Evolutionary conservation across 2,329 filamentous ascomycete genomes (phyloP), one percentile per base, ranked within the genome.

Genomic region (Microcyclosporella mali): DNA sequence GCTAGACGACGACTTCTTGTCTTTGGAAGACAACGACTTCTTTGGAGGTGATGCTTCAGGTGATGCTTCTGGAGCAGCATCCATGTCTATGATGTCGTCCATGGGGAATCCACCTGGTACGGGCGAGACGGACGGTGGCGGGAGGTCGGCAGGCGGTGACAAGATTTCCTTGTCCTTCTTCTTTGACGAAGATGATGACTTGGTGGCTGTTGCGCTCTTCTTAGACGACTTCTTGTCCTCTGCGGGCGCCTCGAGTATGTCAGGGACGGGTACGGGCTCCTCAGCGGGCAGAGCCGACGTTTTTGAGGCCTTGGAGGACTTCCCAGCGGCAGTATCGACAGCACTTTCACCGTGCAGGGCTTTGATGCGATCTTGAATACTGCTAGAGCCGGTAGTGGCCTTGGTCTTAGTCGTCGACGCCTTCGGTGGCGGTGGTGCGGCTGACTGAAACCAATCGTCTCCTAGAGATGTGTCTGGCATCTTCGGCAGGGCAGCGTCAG

Each of bases 331-430:
- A 41, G 46, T 44, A 41, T 65, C 60, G 33, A 66, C 61, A 16
- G 43, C 43, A 42, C 65, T 58, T 33, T 67, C 66, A 43, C 57
- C 63, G 50, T 66, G 60, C 40, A 66, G 52, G 12, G 69, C 59
- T 51, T 67, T 76, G 62, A 79, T 72, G 52, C 71, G 71, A 51
- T 79, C 76, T 12, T 72, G 69, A 32, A 79, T 56, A 29, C 66
- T 37, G 67, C 54, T 72, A 11, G 67, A 63, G 45, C 70, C 14
- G 66, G 63, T 50, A 66, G 70, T 60, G 41, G 63, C 56, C 55
- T 70, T 70, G 37, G 66, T 48, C 34, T 56, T 57, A 43, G 61
- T 66, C 46, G 66, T 61, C 33, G 66, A 61, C 53, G 68, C 61
- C 54, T 69, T 69, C 45, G 67, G 62, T 49, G 65, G 63, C 55